Evolutionary conservation across 2,329 filamentous ascomycete genomes (phyloP), one percentile per base, ranked within the genome.

Genomic region (Stagonosporopsis chrysanthemi): DNA sequence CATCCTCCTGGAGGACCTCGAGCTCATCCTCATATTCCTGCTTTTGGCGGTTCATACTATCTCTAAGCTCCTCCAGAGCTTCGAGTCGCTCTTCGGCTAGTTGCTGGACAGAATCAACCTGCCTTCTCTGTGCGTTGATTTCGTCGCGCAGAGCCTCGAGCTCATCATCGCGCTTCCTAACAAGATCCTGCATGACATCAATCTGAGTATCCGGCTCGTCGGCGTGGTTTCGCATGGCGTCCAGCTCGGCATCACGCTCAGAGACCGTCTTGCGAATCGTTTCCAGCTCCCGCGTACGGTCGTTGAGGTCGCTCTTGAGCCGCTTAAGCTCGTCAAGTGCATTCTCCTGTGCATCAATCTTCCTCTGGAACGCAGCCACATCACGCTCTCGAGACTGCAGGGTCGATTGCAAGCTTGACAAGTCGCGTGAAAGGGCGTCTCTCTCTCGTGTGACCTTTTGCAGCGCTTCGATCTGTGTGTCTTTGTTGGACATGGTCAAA

Each of bases 21-120:
- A 85, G 81, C 56, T 84, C 84, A 29, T 87, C 83, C 65, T 88
- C 83, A 9, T 88, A 73, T 28, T 83, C 81, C 44, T 84, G 75
- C 58, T 72, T 74, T 28, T 71, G 66, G n/a, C 57, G 67, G 19
- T 63, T 76, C 6, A 86, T 76, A 52, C 81, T 79, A 22, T 79
- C 78, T 22, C 80, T 76, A 11, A 82, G 78, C 57, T 87, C 81
- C 53, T 83, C 81, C 3, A 87, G 76, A 52, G 84, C 80, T 17
- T 67, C 58, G 6, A 75, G 68, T 15, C 74, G 67, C 31, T 77
- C 74, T 28, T 75, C 70, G 14, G 75, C 75, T 28, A 73, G 57
- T 14, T 65, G 67, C 51, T 76, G 71, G 2, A 77, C 60, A 12
- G 59, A 55, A 6, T 77, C 75, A 4, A 74, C 61, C 36, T 75